Percentiles rank a stretch among this genome's conserved stretches.
phyloP scores from a whole-genome alignment of 2,329 filamentous ascomycete species.

The Fonsecaea monophora region DNA sequence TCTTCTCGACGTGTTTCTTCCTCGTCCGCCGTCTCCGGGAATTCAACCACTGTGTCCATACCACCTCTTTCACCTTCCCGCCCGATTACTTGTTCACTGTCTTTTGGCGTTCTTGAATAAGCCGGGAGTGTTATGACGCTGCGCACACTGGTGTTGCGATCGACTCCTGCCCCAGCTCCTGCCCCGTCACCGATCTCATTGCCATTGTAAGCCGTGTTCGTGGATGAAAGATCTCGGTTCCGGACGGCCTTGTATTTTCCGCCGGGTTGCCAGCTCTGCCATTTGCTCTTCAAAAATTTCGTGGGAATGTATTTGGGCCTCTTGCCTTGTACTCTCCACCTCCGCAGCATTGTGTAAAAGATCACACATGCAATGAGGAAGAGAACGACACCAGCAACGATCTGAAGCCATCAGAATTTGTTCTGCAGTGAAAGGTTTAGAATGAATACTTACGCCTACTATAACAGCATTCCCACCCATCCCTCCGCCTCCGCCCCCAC shows the following conservation, averaged over 20 bases:
- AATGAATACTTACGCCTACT: conserved; percentile 30
- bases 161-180: conserved; percentile 59
- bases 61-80: conserved; percentile 90
- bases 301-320: conserved; percentile 35
- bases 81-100: conserved; percentile 81
- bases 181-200: conserved; percentile 24
- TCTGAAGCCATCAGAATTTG: conserved; percentile 22
- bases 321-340: conserved; percentile 32
- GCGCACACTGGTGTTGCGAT: conserved; percentile 83
- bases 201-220: conserved; percentile 33
- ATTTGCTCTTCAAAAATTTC: conserved; percentile 36
- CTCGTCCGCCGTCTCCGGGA: conserved; percentile 79
- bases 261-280: conserved; percentile 37
- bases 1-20: conserved; percentile 80
- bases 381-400: conserved; percentile 27
- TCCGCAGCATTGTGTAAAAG: conserved; percentile 34
- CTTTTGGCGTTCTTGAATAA: conserved; percentile 75
- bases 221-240: conserved; percentile 31
- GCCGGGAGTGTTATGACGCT: conserved; percentile 94
- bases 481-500: conserved; percentile 15
- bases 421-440: neutral
- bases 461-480: conserved; percentile 26
- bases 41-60: conserved; percentile 87
- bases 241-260: conserved; percentile 37
- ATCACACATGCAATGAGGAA: conserved; percentile 27